phyloP scores from a whole-genome alignment of 2,329 filamentous ascomycete genomes.

The Mariannaea sp. region DNA sequence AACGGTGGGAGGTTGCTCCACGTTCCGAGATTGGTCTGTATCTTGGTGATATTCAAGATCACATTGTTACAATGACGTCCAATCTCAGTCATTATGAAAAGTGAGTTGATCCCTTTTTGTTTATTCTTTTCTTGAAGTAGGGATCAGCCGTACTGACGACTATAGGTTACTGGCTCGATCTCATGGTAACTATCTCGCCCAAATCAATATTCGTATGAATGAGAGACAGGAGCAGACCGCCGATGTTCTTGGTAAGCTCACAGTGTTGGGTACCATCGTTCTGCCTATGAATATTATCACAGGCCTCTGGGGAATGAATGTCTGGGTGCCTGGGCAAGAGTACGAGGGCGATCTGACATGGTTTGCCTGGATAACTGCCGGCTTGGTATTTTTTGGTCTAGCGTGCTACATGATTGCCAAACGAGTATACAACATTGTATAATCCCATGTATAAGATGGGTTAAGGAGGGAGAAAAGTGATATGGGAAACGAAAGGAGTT shows the following conservation, averaged over 20 bases:
- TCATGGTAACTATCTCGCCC: constrained; percentile 96
- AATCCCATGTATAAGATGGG: constrained; percentile 16
- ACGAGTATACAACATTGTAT: constrained; percentile 81
- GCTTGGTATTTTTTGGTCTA: constrained; percentile 77
- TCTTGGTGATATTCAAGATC: constrained; percentile 96
- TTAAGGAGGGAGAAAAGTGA: not conserved
- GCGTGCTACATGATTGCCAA: constrained; percentile 83
- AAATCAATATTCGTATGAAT: constrained; percentile 99
- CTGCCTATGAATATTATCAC: constrained; percentile 99
- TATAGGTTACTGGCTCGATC: constrained; percentile 82
- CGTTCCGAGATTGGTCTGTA: constrained; percentile 97
- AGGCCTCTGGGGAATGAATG: constrained; percentile 98
- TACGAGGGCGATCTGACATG: constrained; percentile 74
- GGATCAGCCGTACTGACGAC: constrained; percentile 16
- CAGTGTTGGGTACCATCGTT: constrained; percentile 94
- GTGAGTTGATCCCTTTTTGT: constrained; percentile 52
- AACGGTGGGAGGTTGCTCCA: constrained; percentile 95
- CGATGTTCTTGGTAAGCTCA: constrained; percentile 92
- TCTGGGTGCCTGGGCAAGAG: constrained; percentile 91
- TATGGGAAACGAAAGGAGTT: not conserved
- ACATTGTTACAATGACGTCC: constrained; percentile 98
- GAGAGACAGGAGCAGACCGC: constrained; percentile 95
- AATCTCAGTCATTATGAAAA: constrained; percentile 97
- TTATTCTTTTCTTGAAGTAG: not conserved
- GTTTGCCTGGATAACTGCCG: constrained; percentile 77